Conservation (phyloP, 1,284 basidiomycete species). For the Ganoderma resinaceum region DNA sequence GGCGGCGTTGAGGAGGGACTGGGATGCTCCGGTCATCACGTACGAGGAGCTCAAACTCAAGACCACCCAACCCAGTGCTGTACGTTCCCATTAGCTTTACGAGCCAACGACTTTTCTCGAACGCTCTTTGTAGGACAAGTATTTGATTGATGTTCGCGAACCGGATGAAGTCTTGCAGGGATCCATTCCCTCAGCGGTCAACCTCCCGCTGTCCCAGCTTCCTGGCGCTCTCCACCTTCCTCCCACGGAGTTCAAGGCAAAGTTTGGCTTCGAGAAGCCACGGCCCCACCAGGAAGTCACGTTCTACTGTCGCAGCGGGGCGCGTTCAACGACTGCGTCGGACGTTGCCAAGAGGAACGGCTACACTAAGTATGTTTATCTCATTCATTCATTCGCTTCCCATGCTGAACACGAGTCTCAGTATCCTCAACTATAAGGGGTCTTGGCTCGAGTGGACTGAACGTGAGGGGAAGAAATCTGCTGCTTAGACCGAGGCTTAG, state of each 20-base stretch:
- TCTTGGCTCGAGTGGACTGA: constrained; percentile 94
- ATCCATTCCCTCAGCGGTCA: constrained; percentile 94
- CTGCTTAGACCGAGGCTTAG: not conserved
- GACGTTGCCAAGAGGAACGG: constrained; percentile 89
- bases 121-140: constrained; percentile 63
- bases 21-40: constrained; percentile 72
- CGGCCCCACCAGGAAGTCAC: constrained; percentile 78
- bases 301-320: constrained; percentile 96
- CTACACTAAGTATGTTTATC: constrained; percentile 73
- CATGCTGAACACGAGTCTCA: constrained; percentile 39
- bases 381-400: not conserved
- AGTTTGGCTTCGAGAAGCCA: constrained; percentile 90
- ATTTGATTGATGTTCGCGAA: constrained; percentile 93
- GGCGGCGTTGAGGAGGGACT: constrained; percentile 66
- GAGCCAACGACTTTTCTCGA: constrained; percentile 2
- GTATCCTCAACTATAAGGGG: constrained; percentile 87
- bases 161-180: constrained; percentile 93
- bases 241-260: constrained; percentile 66
- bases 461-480: constrained; percentile 52
- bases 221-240: constrained; percentile 72
- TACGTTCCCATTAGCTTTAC: constrained; percentile 47
- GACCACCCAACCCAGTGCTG: constrained; percentile 82
- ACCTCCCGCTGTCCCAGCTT: constrained; percentile 88
- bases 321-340: constrained; percentile 82
- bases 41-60: constrained; percentile 89